Evolutionary conservation across 73 alveolate species (phyloP), one percentile per base, ranked within the genome.

Genomic region (Stentor coeruleus): DNA sequence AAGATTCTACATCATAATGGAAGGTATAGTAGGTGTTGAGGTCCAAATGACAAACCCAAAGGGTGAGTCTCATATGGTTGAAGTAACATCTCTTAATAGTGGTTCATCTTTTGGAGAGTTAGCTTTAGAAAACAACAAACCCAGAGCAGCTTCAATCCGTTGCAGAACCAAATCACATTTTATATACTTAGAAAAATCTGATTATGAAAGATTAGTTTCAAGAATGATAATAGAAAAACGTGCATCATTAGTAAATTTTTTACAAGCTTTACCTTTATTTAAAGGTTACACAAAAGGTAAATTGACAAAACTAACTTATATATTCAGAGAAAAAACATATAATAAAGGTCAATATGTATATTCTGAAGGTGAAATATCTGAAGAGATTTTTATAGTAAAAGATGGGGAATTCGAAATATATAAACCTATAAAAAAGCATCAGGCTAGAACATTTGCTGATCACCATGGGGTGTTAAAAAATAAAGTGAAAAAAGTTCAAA

Each of bases 21-120:
- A 88, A 76, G 95, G 95, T 55, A 84, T 59, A 74, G 95, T 89
- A 14, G 87, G 84, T 3, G 90, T 89, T 11, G 85, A 79, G 37
- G 88, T 89, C 4, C 28, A 82, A 30, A 76, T 59, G 31, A 66
- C 76, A 82, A 37, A 59, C 20, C 57, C 77, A 59, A 36, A 59
- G 26, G 58, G 81, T 15, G 91, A 84, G n/a, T 3, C 4, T 14
- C 35, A 66, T 6, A 58, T 76, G 40, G 42, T n/a, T 11, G 90
- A 84, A 84, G 66, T 84, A 15, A 77, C 38, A 1, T 28, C 30
- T 15, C 77, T 75, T 66, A 39, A 39, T 30, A 20, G 15, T 31
- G 79, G 79, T 14, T 15, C 41, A 28, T 35, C 79, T 20, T 88
- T 88, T 31, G 93, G 93, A 49, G 93, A 88, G 39, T 87, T 88